Conservation (phyloP, 1,284 basidiomycete species). For the Rhizopogon hawkerae region DNA sequence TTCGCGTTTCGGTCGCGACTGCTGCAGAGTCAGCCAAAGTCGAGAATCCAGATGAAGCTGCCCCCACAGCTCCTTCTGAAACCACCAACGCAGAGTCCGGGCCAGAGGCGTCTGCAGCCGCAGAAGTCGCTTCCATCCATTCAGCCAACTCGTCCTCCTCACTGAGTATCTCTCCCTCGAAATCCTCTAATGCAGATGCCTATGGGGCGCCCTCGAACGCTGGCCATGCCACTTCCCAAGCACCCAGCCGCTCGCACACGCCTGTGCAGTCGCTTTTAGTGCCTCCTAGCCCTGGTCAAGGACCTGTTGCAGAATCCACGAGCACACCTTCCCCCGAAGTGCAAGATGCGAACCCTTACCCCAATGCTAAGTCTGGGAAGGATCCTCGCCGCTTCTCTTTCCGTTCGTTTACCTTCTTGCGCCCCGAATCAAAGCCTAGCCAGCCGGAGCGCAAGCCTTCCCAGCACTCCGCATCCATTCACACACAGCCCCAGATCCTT, state of each 20-base stretch:
- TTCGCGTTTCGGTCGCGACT: constrained; percentile 8
- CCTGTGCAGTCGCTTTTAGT: constrained; percentile 12
- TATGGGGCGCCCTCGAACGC: constrained; percentile 12
- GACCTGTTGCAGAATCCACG: not conserved
- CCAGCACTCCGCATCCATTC: constrained; percentile 4
- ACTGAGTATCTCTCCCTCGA: constrained; percentile 17
- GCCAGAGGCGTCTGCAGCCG: not conserved
- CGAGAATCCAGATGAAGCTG: not conserved
- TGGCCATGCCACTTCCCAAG: constrained; percentile 1
- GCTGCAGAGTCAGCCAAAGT: constrained; percentile 5
- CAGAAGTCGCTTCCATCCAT: not conserved
- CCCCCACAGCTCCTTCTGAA: constrained; percentile 3
- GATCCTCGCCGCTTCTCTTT: constrained; percentile 31
- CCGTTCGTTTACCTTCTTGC: constrained; percentile 31
- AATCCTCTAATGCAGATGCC: constrained; percentile 20
- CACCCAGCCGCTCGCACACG: not conserved
- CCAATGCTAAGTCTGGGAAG: constrained; percentile 11
- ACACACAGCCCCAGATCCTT: constrained; percentile 8
- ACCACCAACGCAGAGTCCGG: constrained; percentile 2
- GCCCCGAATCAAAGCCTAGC: constrained; percentile 22
- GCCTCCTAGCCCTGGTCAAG: constrained; percentile 14
- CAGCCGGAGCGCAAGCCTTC: constrained; percentile 7
- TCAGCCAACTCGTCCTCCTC: constrained; percentile 15
- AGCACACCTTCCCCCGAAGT: not conserved
- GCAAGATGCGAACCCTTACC: constrained; percentile 1